Evolutionary conservation across 2,329 filamentous ascomycete species (phyloP).

Genomic region (Helotiales sp.): DNA sequence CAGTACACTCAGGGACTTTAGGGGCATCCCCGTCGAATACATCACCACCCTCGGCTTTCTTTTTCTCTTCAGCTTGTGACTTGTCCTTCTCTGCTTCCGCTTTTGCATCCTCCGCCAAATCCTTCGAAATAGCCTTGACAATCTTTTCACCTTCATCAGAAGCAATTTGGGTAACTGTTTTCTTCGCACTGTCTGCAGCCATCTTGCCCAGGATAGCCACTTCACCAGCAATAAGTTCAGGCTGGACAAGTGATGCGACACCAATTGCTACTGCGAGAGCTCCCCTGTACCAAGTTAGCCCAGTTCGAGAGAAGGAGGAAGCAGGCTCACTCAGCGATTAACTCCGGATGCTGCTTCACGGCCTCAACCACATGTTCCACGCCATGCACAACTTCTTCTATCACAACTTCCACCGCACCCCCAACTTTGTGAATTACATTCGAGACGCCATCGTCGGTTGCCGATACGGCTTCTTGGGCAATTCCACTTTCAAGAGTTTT

Average conservation of each 20-base stretch:
- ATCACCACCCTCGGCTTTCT: constrained; percentile 3
- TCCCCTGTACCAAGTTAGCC: constrained; percentile 23
- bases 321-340: constrained; percentile 35
- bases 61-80: constrained; percentile 8
- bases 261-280: constrained; percentile 36
- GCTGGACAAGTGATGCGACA: constrained; percentile 35
- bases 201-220: constrained; percentile 38
- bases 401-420: constrained; percentile 30
- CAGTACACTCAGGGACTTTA: not conserved
- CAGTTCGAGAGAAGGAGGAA: not conserved
- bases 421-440: constrained; percentile 27
- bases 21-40: not conserved
- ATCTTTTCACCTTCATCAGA: constrained; percentile 29
- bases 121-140: constrained; percentile 33
- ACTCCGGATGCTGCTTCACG: constrained; percentile 35
- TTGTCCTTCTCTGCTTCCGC: constrained; percentile 13
- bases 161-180: constrained; percentile 31
- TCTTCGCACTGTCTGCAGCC: constrained; percentile 32
- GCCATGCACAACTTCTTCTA: constrained; percentile 31
- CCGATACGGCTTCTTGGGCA: constrained; percentile 27
- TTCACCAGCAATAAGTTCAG: constrained; percentile 34
- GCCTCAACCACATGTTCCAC: constrained; percentile 30
- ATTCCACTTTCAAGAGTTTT: constrained; percentile 29
- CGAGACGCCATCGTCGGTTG: constrained; percentile 22
- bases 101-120: constrained; percentile 27